Base-by-base conservation (phyloP, 208 protist species). In the Naegleria lovaniensis region DNA sequence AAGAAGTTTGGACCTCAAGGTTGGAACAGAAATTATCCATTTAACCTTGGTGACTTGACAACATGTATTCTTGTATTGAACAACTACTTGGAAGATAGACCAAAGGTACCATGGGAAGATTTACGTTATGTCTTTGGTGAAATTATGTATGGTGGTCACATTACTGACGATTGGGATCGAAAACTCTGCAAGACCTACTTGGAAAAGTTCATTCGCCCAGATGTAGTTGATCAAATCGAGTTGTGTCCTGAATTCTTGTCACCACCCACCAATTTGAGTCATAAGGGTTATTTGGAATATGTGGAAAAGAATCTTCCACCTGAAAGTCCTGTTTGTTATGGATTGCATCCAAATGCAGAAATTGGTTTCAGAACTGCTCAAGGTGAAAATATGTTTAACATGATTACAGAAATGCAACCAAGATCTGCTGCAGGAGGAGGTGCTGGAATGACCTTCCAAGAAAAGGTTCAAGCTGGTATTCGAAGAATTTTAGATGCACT, bases 81-180 rank as follows among this genome's bases (percentile, higher is more conserved):
- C 75, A 99, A 99, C 95, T 99, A 99, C 94, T 98, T 99, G 88
- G 98, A 99, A 93, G 97, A 98, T 92, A 93, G 97, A 33, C 97
- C 96, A 43, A 97, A 97, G 94, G 95, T 98, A 4, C 98, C 98
- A 91, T 99, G 98, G 98, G 98, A 99, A 87, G 98, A 99, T 94
- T 92, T 99, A 90, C 94, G 97, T 51, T 99, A 99, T 95, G 97
- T 99, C 43, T 99, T 99, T 95, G 98, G 98, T 91, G 98, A 99
- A 93, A 99, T 99, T 93, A 99, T 99, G 97, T 99, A 99, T 94
- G 98, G 98, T 51, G 98, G 98, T 29, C 98, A 99, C 96, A 99
- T 99, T 92, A 98, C 98, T 40, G 98, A 99, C 93, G 97, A 99
- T 92, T 98, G 96, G 95, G 98, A 99, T 95, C 96, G 98, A 91